Evolutionary conservation across 1,284 basidiomycete species (phyloP), one percentile per base, ranked within the genome.

Genomic region (Stereum hirsutum): DNA sequence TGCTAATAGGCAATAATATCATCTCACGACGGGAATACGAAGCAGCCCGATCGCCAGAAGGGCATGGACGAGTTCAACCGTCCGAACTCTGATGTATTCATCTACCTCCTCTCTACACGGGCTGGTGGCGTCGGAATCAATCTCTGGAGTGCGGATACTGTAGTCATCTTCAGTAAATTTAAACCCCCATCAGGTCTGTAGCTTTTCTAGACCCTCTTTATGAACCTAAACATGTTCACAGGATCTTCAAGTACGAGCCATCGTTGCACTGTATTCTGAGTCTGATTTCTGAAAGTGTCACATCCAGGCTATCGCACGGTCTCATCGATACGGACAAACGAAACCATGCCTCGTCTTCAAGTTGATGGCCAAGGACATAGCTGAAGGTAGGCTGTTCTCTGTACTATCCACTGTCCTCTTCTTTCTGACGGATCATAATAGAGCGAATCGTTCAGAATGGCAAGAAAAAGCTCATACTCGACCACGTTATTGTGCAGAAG

Each of bases 121-220:
- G 96, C 96, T 31, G 95, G 95, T 32, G 95, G 95, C 48, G 88
- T 97, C 42, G 93, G 94, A 25, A 96, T 97, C 64, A 97, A 96
- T 57, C 72, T 96, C 38, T 83, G 72, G 75, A 83, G 68, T 45
- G 90, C 91, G 27, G 89, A 94, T 54, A 92, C 89, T 1, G 93
- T 97, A 36, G 92, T 98, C 46, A 81, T 97, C 41, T 86, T 81
- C 53, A 92, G 94, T 56, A 87, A 93, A 97, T 65, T 97, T 93
- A 62, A 97, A 97, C 55, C 93, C 92, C 12, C 92, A 95, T 62
- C 83, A 89, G 64, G 87, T 81, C 44, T 26, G 69, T 38, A 39
- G 28, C 35, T 21, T 48, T 20, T 23, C 47, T 31, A 33, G 17
- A 26, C 19, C 28, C 46, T 8, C 14, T 21, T 41, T 42, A 33